These are phyloP conservation scores for Nothophytophthora sp. DNA, from an alignment of 352 stramenopile genomes.

Conservation along the genomic window DNA sequence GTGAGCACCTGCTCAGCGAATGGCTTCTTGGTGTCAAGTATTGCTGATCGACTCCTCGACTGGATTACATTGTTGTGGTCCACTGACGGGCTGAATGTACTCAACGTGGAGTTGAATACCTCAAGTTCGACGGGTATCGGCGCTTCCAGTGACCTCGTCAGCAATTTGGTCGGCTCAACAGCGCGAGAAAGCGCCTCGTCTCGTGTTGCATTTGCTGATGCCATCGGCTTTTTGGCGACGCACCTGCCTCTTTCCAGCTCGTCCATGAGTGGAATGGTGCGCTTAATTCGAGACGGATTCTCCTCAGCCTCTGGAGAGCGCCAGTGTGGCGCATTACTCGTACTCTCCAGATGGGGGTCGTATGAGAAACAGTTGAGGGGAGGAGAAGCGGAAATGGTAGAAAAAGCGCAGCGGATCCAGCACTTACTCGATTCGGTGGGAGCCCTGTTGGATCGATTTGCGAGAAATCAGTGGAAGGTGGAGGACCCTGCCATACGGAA, in stretches of 20 bases:
- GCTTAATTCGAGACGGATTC: slow-evolving; percentile 30
- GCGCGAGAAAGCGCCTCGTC: slow-evolving; percentile 20
- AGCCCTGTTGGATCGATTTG: slow-evolving; percentile 29
- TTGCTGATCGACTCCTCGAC: slow-evolving; percentile 15
- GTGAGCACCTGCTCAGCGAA: slow-evolving; percentile 25
- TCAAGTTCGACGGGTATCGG: neutral
- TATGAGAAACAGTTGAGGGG: slow-evolving; percentile 33
- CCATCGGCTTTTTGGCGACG: slow-evolving; percentile 43
- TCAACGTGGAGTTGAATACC: slow-evolving; percentile 28
- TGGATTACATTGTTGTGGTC: slow-evolving; percentile 68
- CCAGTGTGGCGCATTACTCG: slow-evolving; percentile 61
- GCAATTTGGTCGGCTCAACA: neutral
- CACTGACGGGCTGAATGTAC: slow-evolving; percentile 19
- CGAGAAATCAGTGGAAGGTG: slow-evolving; percentile 48
- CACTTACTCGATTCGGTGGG: slow-evolving; percentile 30
- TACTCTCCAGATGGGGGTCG: slow-evolving; percentile 49
- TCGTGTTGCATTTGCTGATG: slow-evolving; percentile 60
- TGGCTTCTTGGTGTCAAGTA: slow-evolving; percentile 17
- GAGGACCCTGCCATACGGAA: slow-evolving; percentile 2
- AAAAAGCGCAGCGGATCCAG: slow-evolving; percentile 8
- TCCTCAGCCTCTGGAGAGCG: slow-evolving; percentile 44
- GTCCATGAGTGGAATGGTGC: slow-evolving; percentile 18
- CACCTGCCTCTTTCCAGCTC: slow-evolving; percentile 23
- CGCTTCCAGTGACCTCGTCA: neutral
- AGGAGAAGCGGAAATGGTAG: neutral